A percentile compares a stretch with the other conserved stretches of the same genome.
phyloP scores from a whole-genome alignment of 306 rosid genomes.

The Purshia tridentata region DNA sequence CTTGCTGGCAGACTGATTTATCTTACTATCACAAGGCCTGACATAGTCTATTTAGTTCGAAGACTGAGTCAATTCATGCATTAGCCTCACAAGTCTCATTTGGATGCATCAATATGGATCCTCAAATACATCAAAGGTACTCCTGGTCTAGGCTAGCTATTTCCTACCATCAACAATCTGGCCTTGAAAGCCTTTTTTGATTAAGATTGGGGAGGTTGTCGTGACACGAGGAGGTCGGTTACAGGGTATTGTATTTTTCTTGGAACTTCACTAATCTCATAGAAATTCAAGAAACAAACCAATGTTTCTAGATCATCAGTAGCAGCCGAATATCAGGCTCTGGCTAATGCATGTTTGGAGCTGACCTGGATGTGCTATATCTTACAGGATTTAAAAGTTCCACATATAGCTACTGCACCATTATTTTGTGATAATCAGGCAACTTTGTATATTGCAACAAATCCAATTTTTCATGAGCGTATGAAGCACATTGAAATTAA shows the following conservation, averaged over 20 bases:
- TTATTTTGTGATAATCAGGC: slow-evolving; percentile 9
- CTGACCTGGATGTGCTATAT: slow-evolving; percentile 11
- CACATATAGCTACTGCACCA: not conserved
- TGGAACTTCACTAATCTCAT: not conserved
- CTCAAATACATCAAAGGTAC: slow-evolving; percentile 7
- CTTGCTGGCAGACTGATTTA: slow-evolving; percentile 1
- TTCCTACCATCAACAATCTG: not conserved
- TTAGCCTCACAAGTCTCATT: not conserved
- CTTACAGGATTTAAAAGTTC: slow-evolving; percentile 3
- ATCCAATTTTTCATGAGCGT: not conserved
- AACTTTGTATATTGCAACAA: not conserved
- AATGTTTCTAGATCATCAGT: slow-evolving; percentile 19
- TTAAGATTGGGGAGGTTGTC: slow-evolving; percentile 7
- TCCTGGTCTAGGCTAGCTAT: not conserved
- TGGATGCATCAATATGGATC: not conserved
- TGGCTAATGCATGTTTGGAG: slow-evolving; percentile 4
- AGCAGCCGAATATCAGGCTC: not conserved
- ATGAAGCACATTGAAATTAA: not conserved
- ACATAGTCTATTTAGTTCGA: not conserved
- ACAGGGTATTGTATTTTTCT: not conserved
- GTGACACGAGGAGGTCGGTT: not conserved
- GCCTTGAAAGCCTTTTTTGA: not conserved
- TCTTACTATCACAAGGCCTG: not conserved
- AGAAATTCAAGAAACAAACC: slow-evolving; percentile 9
- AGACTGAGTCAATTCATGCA: slow-evolving; percentile 16